These are phyloP conservation scores for Knufia fluminis DNA, from an alignment of 2,329 filamentous ascomycete species.

Conservation along the genomic window DNA sequence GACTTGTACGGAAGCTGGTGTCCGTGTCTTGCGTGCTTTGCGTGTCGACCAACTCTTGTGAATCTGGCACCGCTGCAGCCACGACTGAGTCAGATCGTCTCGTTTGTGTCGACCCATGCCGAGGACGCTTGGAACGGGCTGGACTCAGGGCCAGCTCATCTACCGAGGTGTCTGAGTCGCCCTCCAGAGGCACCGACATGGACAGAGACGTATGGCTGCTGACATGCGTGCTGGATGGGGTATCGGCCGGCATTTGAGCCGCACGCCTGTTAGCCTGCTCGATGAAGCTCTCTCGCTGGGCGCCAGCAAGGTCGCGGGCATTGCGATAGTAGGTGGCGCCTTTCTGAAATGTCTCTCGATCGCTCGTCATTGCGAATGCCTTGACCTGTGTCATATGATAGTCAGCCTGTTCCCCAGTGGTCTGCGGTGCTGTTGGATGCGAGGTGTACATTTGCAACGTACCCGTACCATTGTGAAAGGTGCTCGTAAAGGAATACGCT, in stretches of 20 bases:
- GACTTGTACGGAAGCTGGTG: slow-evolving; percentile 1
- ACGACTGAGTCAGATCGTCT: slow-evolving; percentile 1
- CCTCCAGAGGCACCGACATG: background rate
- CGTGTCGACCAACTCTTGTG: slow-evolving; percentile 3
- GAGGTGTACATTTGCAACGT: slow-evolving; percentile 9
- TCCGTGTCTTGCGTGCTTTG: slow-evolving; percentile 1
- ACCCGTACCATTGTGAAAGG: slow-evolving; percentile 23
- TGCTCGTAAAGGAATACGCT: slow-evolving; percentile 32
- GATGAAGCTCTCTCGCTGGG: slow-evolving; percentile 31
- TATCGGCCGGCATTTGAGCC: slow-evolving; percentile 9
- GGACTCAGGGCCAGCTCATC: slow-evolving; percentile 5
- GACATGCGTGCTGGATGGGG: slow-evolving; percentile 4
- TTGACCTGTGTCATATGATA: slow-evolving; percentile 36
- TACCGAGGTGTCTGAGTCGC: slow-evolving; percentile 5
- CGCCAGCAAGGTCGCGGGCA: slow-evolving; percentile 30
- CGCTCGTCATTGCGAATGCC: slow-evolving; percentile 24
- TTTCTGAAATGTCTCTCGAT: slow-evolving; percentile 26
- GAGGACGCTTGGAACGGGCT: slow-evolving; percentile 2
- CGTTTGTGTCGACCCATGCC: slow-evolving; percentile 1
- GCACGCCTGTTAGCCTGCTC: slow-evolving; percentile 24
- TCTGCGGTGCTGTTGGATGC: slow-evolving; percentile 10
- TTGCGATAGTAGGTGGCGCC: slow-evolving; percentile 35
- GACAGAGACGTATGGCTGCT: slow-evolving; percentile 10
- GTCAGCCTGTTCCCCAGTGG: slow-evolving; percentile 20
- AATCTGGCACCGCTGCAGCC: slow-evolving; percentile 3